Percentiles rank a stretch among this genome's conserved stretches.
phyloP scores from a whole-genome alignment of 345 rosid genomes.

The Bruguiera parviflora region DNA sequence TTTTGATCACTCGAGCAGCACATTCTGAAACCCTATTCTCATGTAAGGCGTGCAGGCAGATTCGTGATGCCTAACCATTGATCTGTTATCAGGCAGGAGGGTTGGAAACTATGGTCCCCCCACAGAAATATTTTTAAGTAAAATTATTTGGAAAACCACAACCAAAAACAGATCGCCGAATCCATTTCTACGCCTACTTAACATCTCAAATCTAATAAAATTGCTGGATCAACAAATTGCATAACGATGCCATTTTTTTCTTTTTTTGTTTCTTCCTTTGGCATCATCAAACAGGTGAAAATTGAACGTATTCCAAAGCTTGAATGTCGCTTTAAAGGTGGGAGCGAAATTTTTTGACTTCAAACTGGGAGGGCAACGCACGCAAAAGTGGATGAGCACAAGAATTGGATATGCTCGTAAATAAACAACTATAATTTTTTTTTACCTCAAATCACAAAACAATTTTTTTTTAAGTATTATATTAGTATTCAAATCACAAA shows the following conservation, averaged over 20 bases:
- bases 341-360: neutral
- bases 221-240: too few species aligned
- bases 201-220: neutral
- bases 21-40: conserved; percentile 8
- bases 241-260: neutral
- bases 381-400: too few species aligned
- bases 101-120: conserved; percentile 23
- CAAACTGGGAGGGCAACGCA: too few species aligned
- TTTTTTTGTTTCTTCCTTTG: neutral
- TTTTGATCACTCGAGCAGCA: conserved; percentile 9
- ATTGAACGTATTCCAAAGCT: neutral
- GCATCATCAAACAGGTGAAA: neutral
- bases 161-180: neutral
- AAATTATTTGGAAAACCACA: neutral
- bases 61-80: too few species aligned
- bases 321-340: neutral
- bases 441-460: too few species aligned
- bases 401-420: too few species aligned
- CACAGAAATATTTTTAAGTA: conserved; percentile 18
- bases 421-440: too few species aligned
- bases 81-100: neutral
- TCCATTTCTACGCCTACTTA: neutral
- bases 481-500: too few species aligned
- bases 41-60: neutral
- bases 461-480: too few species aligned